Base-by-base conservation (phyloP, 495 filamentous ascomycete genomes). In the Physcia stellaris region DNA sequence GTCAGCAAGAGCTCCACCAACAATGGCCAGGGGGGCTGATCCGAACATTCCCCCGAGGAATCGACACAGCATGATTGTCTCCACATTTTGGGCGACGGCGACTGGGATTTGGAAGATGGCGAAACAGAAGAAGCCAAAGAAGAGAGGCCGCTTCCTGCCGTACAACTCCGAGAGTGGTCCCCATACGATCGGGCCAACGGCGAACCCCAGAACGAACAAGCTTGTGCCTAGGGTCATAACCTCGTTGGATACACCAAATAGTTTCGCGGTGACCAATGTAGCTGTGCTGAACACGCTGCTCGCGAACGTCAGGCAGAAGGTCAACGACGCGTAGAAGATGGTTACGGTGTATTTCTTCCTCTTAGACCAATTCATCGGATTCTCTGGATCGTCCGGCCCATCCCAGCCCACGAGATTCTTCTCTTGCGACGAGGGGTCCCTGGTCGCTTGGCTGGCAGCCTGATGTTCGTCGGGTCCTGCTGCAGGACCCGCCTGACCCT, bases 141-240 rank as follows among this genome's bases (percentile, higher is more conserved):
- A 63, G 2, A 78, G 45, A 11, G 72, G 72, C 18, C 37, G 35
- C 34, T 64, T 66, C 28, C 83, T 70, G 43, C 86, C 86, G 43
- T 71, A 71, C 17, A 95, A 59, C 53, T 95, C 86, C 9, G 80
- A 86, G 11, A 80, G 57, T 0, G 86, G 86, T 1, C 65, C 72
- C 62, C 64, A 79, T n/a, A 75, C 40, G 0, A 70, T 42, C 6
- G 75, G 75, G 2, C 72, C 75, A 4, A 64, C 44, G 5, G 61
- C 58, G 35, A 66, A 70, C 0, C 66, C 49, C 1, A 79, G 43
- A 0, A 80, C 62, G 39, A 68, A 73, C 0, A 79, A 47, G 4
- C 58, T 62, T 3, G 69, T 69, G 12, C 67, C 71, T 10, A 77
- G 55, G 1, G 61, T 64, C 32, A 56, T 65, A 24, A 71, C 68